Evolutionary conservation across 495 filamentous ascomycete species (phyloP), one percentile per base, ranked within the genome.

Genomic region (Lophiostoma macrostomum): DNA sequence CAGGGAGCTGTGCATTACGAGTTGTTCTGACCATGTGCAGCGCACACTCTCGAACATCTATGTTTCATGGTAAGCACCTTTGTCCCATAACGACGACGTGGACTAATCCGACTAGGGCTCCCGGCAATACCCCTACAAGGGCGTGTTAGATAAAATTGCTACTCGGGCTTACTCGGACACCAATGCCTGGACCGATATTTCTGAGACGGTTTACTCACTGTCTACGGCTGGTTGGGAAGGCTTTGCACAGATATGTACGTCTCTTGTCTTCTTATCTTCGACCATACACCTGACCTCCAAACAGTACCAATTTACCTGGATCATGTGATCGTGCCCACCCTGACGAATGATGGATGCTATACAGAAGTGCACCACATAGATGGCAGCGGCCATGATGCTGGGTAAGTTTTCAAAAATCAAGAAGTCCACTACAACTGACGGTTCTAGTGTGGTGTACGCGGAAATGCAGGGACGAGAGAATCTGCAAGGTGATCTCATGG

Each of bases 391-490:
- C 84, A 97, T 58, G 94, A 99, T 77, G 93, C 93, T 22, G 93
- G 71, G 60, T 66, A 58, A 42, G 3, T 4, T n/a, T n/a, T n/a
- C n/a, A n/a, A n/a, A n/a, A n/a, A n/a, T n/a, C n/a, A n/a, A n/a
- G n/a, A n/a, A n/a, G n/a, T n/a, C 16, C 19, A 29, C 40, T 43
- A 46, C 22, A 18, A 10, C 53, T 61, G 36, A 61, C 30, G 19
- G 19, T 2, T 13, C 16, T 12, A 67, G 91, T 55, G 93, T 98
- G 3, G 93, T 97, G 16, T 99, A 97, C 72, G 96, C 94, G 1
- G 93, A 99, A 70, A 97, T 99, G 93, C 93, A 99, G 67, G 94
- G 82, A 10, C 81, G 93, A 1, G 86, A 99, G 67, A 95, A 96
- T 64, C 85, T 77, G 14, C 79, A 83, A 52, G 71, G 72, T 12